Conservation (phyloP, 257 asterid genomes). For the Solanum habrochaites region DNA sequence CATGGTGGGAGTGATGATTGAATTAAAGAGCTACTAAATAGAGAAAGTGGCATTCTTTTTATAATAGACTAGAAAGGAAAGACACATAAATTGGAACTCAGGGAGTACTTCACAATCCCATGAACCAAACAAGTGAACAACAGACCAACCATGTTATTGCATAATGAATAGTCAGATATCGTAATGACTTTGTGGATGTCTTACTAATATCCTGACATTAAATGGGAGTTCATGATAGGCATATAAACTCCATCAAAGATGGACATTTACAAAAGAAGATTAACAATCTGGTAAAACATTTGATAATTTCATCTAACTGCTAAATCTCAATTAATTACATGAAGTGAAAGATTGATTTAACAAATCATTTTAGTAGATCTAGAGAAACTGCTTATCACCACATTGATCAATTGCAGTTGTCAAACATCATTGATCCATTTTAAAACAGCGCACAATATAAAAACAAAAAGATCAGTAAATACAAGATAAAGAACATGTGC, state of each 20-base stretch:
- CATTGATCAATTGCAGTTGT: neutral
- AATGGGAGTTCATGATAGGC: neutral
- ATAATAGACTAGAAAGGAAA: neutral
- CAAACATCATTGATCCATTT: neutral
- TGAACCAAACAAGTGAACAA: neutral
- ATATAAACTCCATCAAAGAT: neutral
- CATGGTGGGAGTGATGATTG: neutral
- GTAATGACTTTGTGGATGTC: neutral
- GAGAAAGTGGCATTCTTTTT: neutral
- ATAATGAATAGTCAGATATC: neutral
- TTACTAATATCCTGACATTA: neutral
- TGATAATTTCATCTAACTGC: neutral
- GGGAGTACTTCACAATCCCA: neutral
- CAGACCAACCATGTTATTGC: neutral
- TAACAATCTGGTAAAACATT: neutral
- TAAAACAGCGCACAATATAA: neutral
- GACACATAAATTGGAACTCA: neutral
- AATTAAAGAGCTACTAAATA: neutral
- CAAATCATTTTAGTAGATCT: neutral
- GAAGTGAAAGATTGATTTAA: neutral
- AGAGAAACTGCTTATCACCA: neutral
- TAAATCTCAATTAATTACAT: neutral
- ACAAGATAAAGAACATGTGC: neutral
- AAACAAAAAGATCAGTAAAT: neutral
- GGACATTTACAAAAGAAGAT: neutral